phyloP scores from a whole-genome alignment of 352 stramenopile species.

The Pythium pyrilobum region DNA sequence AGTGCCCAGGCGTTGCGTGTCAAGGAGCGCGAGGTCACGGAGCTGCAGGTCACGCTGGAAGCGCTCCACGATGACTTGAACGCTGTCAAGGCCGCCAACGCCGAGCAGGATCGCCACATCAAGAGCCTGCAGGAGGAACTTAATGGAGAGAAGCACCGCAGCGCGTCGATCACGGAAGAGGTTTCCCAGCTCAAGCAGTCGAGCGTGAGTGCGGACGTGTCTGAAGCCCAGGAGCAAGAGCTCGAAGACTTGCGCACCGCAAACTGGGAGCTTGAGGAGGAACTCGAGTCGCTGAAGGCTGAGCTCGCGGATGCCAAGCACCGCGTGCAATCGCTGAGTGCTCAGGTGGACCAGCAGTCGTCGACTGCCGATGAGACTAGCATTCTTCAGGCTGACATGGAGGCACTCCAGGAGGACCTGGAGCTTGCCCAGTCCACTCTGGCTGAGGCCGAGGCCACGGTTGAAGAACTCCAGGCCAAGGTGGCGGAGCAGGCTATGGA shows the following conservation, averaged over 20 bases:
- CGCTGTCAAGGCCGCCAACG: constrained; percentile 4
- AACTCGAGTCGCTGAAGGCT: constrained; percentile 11
- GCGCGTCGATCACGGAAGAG: not conserved
- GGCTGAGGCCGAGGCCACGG: constrained; percentile 3
- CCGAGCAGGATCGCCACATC: constrained; percentile 5
- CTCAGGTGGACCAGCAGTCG: constrained; percentile 1
- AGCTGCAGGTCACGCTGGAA: constrained; percentile 7
- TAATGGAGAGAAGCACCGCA: not conserved
- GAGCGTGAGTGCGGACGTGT: not conserved
- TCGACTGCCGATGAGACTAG: constrained; percentile 3
- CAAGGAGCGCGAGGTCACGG: constrained; percentile 15
- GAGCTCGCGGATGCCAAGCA: constrained; percentile 12
- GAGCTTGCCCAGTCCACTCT: constrained; percentile 18
- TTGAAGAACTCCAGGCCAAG: constrained; percentile 5
- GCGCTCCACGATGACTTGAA: constrained; percentile 16
- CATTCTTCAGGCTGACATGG: constrained; percentile 20
- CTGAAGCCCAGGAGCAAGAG: constrained; percentile 29
- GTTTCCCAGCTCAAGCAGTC: not conserved
- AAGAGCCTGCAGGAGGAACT: constrained; percentile 12
- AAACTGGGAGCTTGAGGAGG: constrained; percentile 19
- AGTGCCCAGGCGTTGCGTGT: constrained; percentile 2
- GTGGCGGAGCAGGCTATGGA: constrained; percentile 1
- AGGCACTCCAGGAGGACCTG: constrained; percentile 18
- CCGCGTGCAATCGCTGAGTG: not conserved
- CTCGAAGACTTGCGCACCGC: constrained; percentile 28